Evolutionary conservation across 768 basidiomycete species (phyloP).

Genomic region (Tricholoma matsutake): DNA sequence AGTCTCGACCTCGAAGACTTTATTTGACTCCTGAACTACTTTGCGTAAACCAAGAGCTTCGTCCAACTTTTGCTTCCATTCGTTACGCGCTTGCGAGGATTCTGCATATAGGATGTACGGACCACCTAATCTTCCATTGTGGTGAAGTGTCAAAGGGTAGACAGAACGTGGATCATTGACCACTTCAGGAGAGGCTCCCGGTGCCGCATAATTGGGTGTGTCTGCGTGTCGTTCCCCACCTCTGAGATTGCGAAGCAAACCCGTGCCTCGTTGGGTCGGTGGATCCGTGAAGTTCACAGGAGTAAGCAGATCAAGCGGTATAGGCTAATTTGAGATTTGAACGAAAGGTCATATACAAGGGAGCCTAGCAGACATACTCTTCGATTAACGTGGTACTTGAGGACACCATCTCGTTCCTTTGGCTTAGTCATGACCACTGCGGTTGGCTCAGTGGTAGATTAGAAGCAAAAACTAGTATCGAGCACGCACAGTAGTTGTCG

Average conservation of each 20-base stretch:
- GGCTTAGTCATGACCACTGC: slow-evolving; percentile 88
- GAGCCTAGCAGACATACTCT: slow-evolving; percentile 46
- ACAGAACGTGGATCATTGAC: slow-evolving; percentile 69
- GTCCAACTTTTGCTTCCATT: slow-evolving; percentile 89
- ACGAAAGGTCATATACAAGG: not conserved
- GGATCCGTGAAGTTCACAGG: slow-evolving; percentile 81
- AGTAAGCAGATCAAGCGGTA: slow-evolving; percentile 87
- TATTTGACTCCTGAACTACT: slow-evolving; percentile 89
- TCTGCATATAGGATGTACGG: slow-evolving; percentile 88
- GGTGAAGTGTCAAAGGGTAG: slow-evolving; percentile 85
- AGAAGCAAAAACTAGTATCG: not conserved
- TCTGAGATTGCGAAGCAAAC: slow-evolving; percentile 66
- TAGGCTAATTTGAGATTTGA: slow-evolving; percentile 54
- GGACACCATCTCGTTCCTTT: slow-evolving; percentile 72
- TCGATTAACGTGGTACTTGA: slow-evolving; percentile 77
- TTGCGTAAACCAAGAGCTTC: slow-evolving; percentile 84
- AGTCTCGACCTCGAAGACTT: slow-evolving; percentile 91
- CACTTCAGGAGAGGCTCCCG: slow-evolving; percentile 32
- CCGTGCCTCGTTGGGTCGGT: slow-evolving; percentile 69
- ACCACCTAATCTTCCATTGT: slow-evolving; percentile 86
- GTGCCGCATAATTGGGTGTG: slow-evolving; percentile 15
- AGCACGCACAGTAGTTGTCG: slow-evolving; percentile 85
- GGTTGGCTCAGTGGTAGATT: slow-evolving; percentile 12
- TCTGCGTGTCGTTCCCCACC: slow-evolving; percentile 32
- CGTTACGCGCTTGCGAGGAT: slow-evolving; percentile 63